Evolutionary conservation across 2,329 filamentous ascomycete species (phyloP), one percentile per base, ranked within the genome.

Genomic region (Mycosphaerella sp.): DNA sequence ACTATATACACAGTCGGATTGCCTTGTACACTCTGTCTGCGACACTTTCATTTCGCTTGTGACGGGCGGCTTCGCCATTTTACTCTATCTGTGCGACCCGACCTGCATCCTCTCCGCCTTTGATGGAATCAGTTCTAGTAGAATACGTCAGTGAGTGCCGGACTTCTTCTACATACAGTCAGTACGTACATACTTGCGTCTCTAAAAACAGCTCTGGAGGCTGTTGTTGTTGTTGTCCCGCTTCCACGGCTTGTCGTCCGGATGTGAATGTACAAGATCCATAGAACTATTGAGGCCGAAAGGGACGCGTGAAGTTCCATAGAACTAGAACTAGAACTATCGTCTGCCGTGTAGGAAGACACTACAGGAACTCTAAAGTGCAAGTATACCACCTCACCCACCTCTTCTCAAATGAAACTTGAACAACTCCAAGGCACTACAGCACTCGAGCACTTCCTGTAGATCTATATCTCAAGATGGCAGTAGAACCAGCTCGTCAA

Each of bases 1-100:
- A n/a, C n/a, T n/a, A 13, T 21, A 13, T 48, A 48, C 36, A 27
- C 37, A 4, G 3, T 28, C 10, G 27, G 32, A n/a, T 36, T 40
- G 13, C 17, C 9, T 32, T 30, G 12, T 40, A 18, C 44, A 41
- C 39, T 17, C 16, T 17, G 6, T 25, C 18, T 25, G 39, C 45
- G 37, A 48, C 27, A 17, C 12, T 17, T 48, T 48, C 44, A 46
- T 48, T 37, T 48, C 45, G 45, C 21, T 48, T 48, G 36, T 21
- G 16, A 14, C n/a, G 18, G n/a, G 28, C 10, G 17, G 10, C 17
- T 21, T 45, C 27, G 30, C 10, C 16, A 41, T 21, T 27, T 27
- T 48, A 41, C 44, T 46, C 13, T 48, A 48, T 16, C 25, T 41
- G 44, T 48, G 36, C 21, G n/a, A 48, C 44, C n/a, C 28, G 25